Conservation (phyloP, 495 filamentous ascomycete genomes). For the Hyaloscypha bicolor region DNA sequence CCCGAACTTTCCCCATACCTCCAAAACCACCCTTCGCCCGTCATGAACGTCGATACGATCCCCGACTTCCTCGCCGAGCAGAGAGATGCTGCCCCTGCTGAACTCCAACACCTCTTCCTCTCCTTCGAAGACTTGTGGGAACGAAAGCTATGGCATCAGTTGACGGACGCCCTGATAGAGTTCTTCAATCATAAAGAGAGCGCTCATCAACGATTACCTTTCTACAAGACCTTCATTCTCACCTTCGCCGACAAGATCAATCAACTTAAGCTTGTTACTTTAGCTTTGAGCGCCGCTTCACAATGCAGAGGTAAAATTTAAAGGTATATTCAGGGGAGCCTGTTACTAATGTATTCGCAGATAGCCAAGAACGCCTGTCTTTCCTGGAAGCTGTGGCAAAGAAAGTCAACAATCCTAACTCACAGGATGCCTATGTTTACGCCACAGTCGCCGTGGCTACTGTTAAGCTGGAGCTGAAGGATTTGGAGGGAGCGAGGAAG, state of each 20-base stretch:
- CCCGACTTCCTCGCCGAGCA: slow-evolving; percentile 88
- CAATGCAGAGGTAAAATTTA: slow-evolving; percentile 74
- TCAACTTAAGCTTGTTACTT: slow-evolving; percentile 90
- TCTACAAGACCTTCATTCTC: slow-evolving; percentile 94
- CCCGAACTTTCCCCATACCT: not conserved
- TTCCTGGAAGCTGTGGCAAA: slow-evolving; percentile 84
- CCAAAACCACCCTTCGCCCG: slow-evolving; percentile 1
- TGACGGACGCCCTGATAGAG: slow-evolving; percentile 84
- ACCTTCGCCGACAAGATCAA: slow-evolving; percentile 98
- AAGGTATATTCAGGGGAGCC: not conserved
- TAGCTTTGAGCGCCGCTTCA: slow-evolving; percentile 83
- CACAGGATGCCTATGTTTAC: slow-evolving; percentile 96
- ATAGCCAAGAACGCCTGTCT: slow-evolving; percentile 81
- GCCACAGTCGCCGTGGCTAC: slow-evolving; percentile 88
- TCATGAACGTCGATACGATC: slow-evolving; percentile 62
- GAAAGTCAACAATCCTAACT: slow-evolving; percentile 88
- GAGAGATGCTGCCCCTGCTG: slow-evolving; percentile 81
- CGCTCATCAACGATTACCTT: slow-evolving; percentile 76
- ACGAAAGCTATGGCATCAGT: slow-evolving; percentile 98
- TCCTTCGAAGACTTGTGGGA: slow-evolving; percentile 98
- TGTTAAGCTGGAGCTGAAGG: slow-evolving; percentile 76
- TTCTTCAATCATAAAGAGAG: slow-evolving; percentile 86
- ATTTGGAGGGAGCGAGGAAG: slow-evolving; percentile 76
- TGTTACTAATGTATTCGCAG: slow-evolving; percentile 45
- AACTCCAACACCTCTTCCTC: slow-evolving; percentile 85